Conservation (phyloP, 331 rosid species). For the Quercus phellos region DNA sequence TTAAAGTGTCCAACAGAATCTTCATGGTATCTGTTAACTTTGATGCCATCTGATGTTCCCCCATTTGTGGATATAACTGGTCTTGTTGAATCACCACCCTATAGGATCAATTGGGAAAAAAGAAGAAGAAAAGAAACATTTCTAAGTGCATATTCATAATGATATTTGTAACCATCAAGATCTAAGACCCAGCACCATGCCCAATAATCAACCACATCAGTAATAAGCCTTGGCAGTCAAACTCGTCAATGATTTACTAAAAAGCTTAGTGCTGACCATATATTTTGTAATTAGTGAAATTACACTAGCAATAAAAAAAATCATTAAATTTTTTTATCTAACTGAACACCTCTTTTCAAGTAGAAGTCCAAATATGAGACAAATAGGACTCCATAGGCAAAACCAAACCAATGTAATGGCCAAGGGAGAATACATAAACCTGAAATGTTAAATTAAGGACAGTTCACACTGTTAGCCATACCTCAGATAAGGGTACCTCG, state of each 20-base stretch:
- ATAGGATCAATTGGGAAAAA: conserved; percentile 13
- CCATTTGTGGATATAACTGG: conserved; percentile 57
- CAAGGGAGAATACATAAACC: background rate
- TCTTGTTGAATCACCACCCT: conserved; percentile 77
- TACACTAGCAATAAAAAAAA: background rate
- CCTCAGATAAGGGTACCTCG: conserved; percentile 79
- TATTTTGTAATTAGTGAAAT: background rate
- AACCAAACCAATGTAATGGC: background rate
- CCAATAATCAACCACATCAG: background rate
- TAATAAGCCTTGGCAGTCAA: background rate
- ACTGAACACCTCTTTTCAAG: background rate
- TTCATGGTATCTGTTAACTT: conserved; percentile 49
- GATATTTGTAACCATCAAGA: background rate
- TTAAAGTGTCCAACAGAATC: conserved; percentile 60
- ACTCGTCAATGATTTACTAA: background rate
- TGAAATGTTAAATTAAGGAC: background rate
- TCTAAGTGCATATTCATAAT: conserved; percentile 4
- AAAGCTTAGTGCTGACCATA: background rate
- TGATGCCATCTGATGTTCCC: conserved; percentile 38
- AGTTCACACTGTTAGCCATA: conserved; percentile 20
- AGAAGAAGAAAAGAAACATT: background rate
- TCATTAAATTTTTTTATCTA: background rate
- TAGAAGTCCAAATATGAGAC: background rate
- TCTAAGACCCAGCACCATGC: background rate
- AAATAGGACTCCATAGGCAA: background rate